phyloP scores from a whole-genome alignment of 2,329 filamentous ascomycete genomes.

The Rhinocladiella mackenziei region DNA sequence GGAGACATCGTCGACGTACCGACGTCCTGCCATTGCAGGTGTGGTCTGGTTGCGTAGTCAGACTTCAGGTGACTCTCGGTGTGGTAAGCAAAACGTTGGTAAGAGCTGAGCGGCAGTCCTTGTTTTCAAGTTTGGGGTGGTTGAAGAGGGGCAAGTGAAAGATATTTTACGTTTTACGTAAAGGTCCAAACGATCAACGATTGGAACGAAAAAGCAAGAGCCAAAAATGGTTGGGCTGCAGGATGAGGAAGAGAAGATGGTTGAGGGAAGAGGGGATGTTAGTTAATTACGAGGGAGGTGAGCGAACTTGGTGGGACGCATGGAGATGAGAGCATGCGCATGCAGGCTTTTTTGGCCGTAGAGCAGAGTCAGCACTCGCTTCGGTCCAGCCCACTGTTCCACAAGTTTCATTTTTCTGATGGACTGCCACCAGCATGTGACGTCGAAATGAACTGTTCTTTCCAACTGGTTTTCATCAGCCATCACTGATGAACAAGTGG shows the following conservation, averaged over 20 bases:
- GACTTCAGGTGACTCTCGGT: neutral
- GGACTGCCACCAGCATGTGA: no score
- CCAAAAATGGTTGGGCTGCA: neutral
- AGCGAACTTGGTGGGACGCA: no score
- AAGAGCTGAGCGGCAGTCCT: neutral
- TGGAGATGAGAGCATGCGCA: no score
- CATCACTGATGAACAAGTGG: no score
- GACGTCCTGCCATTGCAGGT: slow-evolving; percentile 41
- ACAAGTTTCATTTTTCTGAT: no score
- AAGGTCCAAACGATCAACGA: no score
- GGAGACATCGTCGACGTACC: slow-evolving; percentile 38
- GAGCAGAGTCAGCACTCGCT: no score
- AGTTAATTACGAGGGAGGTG: neutral
- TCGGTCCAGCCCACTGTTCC: no score
- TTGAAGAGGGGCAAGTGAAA: neutral
- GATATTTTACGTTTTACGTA: neutral
- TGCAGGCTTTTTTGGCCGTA: no score
- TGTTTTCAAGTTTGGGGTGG: neutral
- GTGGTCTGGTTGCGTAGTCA: slow-evolving; percentile 1
- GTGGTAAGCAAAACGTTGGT: neutral
- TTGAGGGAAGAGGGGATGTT: slow-evolving; percentile 1
- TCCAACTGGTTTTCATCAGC: no score
- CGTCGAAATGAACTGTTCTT: no score
- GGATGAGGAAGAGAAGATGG: neutral
- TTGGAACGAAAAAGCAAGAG: no score